phyloP scores from a whole-genome alignment of 2,329 filamentous ascomycete species.

The Bipolaris zeicola region DNA sequence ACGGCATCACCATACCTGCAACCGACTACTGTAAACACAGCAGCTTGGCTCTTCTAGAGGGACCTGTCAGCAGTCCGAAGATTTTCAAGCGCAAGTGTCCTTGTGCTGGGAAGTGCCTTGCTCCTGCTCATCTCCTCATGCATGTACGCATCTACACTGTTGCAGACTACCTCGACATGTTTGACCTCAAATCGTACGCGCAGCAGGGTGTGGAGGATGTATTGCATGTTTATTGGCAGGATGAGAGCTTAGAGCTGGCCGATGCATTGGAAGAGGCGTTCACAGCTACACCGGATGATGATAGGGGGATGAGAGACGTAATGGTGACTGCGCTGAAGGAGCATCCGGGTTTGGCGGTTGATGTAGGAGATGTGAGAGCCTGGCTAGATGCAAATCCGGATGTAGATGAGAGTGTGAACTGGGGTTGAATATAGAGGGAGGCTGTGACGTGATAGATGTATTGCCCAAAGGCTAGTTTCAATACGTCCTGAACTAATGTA shows the following conservation, averaged over 20 bases:
- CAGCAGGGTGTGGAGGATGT: slow-evolving; percentile 4
- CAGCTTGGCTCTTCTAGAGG: neutral
- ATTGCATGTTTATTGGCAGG: slow-evolving; percentile 16
- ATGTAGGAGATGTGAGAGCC: slow-evolving; percentile 11
- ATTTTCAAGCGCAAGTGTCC: slow-evolving; percentile 13
- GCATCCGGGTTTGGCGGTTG: slow-evolving; percentile 5
- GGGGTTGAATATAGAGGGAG: neutral
- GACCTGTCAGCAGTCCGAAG: neutral
- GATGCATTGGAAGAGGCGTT: slow-evolving; percentile 12
- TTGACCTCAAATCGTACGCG: slow-evolving; percentile 5
- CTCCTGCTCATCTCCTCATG: slow-evolving; percentile 4
- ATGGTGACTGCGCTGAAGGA: neutral
- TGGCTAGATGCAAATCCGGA: slow-evolving; percentile 14
- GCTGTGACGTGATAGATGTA: neutral
- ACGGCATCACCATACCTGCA: neutral
- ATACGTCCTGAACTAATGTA: neutral
- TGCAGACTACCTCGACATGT: slow-evolving; percentile 13
- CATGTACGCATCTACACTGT: slow-evolving; percentile 14
- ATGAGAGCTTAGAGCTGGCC: slow-evolving; percentile 2
- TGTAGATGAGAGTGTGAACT: slow-evolving; percentile 3
- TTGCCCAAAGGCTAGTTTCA: neutral
- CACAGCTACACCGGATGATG: slow-evolving; percentile 7
- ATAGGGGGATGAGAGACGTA: slow-evolving; percentile 1
- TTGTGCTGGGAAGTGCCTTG: slow-evolving; percentile 5
- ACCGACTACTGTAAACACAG: slow-evolving; percentile 10